Conservation (phyloP, 2,329 filamentous ascomycete species). For the Pseudocercospora crystallina region DNA sequence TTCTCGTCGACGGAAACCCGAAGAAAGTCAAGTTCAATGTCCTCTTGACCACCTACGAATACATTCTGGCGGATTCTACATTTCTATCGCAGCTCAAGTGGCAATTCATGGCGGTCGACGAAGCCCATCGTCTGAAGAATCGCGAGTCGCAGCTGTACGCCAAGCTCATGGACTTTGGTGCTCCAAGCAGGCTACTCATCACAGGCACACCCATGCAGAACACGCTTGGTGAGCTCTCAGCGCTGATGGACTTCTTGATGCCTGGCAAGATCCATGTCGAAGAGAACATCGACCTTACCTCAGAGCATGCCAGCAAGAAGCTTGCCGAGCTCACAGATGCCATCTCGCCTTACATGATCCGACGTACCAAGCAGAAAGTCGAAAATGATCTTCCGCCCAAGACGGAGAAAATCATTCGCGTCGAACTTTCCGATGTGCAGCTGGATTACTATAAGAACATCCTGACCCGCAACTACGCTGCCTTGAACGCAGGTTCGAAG, state of each 20-base stretch:
- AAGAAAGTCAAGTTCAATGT: conserved; percentile 95
- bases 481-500: conserved; percentile 82
- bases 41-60: conserved; percentile 96
- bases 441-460: conserved; percentile 99
- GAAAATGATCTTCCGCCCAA: conserved; percentile 95
- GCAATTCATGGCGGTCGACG: conserved; percentile 95
- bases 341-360: conserved; percentile 91
- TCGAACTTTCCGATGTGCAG: conserved; percentile 93
- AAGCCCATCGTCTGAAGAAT: conserved; percentile 96
- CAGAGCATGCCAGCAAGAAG: conserved; percentile 80
- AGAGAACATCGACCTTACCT: conserved; percentile 79
- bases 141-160: conserved; percentile 89
- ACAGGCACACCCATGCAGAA: conserved; percentile 98
- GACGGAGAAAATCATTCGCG: conserved; percentile 97
- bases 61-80: conserved; percentile 80
- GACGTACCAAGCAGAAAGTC: conserved; percentile 94
- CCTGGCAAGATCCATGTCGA: conserved; percentile 92
- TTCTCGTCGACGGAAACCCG: conserved; percentile 80
- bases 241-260: conserved; percentile 93
- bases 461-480: conserved; percentile 91
- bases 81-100: conserved; percentile 91
- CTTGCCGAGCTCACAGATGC: conserved; percentile 79
- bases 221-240: conserved; percentile 86
- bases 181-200: conserved; percentile 86
- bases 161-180: conserved; percentile 79